These are phyloP conservation scores for Tremella mesenterica DNA, from an alignment of 768 basidiomycete genomes.

Conservation along the genomic window DNA sequence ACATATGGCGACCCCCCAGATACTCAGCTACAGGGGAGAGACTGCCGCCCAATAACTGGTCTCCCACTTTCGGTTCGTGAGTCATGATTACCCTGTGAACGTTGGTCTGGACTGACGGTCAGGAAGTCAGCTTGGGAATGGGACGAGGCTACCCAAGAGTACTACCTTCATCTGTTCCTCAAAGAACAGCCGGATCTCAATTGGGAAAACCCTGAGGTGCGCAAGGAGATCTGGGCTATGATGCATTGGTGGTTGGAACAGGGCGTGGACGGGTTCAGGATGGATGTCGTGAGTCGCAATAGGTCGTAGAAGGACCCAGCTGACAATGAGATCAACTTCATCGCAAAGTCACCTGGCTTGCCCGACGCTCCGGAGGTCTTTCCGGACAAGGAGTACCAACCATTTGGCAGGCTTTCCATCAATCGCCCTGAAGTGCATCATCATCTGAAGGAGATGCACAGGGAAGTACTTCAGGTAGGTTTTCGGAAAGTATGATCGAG, in stretches of 20 bases:
- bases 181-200: constrained; percentile 47
- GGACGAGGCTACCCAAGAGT: constrained; percentile 58
- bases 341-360: constrained; percentile 57
- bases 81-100: constrained; percentile 1
- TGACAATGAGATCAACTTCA: constrained; percentile 54
- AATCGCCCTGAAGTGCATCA: constrained; percentile 64
- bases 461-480: constrained; percentile 56
- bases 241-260: constrained; percentile 68
- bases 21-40: constrained; percentile 52
- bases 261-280: constrained; percentile 67
- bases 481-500: not conserved
- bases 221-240: constrained; percentile 49
- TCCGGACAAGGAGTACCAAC: constrained; percentile 50
- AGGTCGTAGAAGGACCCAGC: not conserved
- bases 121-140: constrained; percentile 58
- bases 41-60: constrained; percentile 67
- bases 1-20: constrained; percentile 61
- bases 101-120: not conserved
- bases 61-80: constrained; percentile 53
- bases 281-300: constrained; percentile 44
- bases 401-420: constrained; percentile 50
- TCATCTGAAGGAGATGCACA: constrained; percentile 60
- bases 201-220: constrained; percentile 60
- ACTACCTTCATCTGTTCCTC: constrained; percentile 61
- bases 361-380: constrained; percentile 57